phyloP scores from a whole-genome alignment of 2,329 filamentous ascomycete species.

The Aureobasidium uvarum region DNA sequence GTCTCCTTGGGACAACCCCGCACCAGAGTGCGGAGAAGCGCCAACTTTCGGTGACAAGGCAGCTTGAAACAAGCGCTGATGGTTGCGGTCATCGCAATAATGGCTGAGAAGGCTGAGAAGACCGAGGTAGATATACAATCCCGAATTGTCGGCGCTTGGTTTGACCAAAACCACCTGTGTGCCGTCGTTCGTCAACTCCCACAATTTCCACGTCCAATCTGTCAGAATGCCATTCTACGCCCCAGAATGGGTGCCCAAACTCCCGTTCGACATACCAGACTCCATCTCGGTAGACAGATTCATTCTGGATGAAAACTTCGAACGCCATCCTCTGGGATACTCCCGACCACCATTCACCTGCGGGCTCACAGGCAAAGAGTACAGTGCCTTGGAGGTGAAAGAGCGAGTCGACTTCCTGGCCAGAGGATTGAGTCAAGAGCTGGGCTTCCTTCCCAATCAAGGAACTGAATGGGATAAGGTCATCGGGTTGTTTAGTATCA shows the following conservation, averaged over 20 bases:
- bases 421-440: slow-evolving; percentile 65
- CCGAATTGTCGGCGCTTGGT: not conserved
- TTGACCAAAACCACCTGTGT: not conserved
- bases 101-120: not conserved
- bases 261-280: slow-evolving; percentile 68
- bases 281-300: slow-evolving; percentile 73
- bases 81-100: not conserved
- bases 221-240: slow-evolving; percentile 55
- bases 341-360: slow-evolving; percentile 74
- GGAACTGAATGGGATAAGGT: slow-evolving; percentile 82
- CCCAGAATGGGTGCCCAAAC: slow-evolving; percentile 60
- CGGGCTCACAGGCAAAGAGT: slow-evolving; percentile 67
- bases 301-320: slow-evolving; percentile 69
- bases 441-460: slow-evolving; percentile 67
- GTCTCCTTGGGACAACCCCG: not conserved
- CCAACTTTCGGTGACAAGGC: slow-evolving; percentile 5
- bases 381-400: slow-evolving; percentile 61
- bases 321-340: slow-evolving; percentile 61
- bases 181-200: not conserved
- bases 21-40: slow-evolving; percentile 15
- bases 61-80: not conserved
- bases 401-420: slow-evolving; percentile 66
- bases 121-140: slow-evolving; percentile 8
- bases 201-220: not conserved
- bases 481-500: slow-evolving; percentile 72